Evolutionary conservation across 306 rosid species (phyloP).

Genomic region (Chamaecrista fasciculata): DNA sequence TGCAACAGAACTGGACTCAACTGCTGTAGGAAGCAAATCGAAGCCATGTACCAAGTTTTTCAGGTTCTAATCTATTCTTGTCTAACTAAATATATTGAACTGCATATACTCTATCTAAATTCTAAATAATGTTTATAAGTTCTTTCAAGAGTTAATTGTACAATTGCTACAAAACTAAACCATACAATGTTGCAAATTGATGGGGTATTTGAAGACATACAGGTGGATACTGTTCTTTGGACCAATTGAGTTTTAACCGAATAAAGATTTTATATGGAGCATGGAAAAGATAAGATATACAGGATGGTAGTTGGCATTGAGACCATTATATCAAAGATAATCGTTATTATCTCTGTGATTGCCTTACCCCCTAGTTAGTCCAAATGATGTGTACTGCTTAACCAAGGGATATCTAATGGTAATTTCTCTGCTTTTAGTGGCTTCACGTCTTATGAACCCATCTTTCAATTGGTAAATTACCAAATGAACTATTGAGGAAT

Average conservation of each 20-base stretch:
- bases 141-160: conserved; percentile 31
- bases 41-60: conserved; percentile 99
- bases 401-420: conserved; percentile 21
- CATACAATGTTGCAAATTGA: conserved; percentile 44
- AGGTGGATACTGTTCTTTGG: conserved; percentile 49
- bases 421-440: conserved; percentile 13
- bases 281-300: conserved; percentile 35
- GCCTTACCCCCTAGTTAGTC: conserved; percentile 19
- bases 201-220: conserved; percentile 47
- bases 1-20: conserved; percentile 94
- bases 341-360: conserved; percentile 7
- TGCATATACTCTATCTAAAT: conserved; percentile 33
- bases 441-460: conserved; percentile 31
- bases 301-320: conserved; percentile 10
- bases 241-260: conserved; percentile 45
- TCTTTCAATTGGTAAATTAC: conserved; percentile 34
- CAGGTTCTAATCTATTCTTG: conserved; percentile 93
- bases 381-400: neutral
- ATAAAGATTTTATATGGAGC: conserved; percentile 34
- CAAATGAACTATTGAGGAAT: conserved; percentile 27
- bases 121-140: conserved; percentile 31
- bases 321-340: conserved; percentile 25
- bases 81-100: conserved; percentile 48
- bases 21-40: conserved; percentile 99
- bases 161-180: conserved; percentile 35